Evolutionary conservation across 2,329 filamentous ascomycete genomes (phyloP), one percentile per base, ranked within the genome.

Genomic region (Arachnopeziza araneosa): DNA sequence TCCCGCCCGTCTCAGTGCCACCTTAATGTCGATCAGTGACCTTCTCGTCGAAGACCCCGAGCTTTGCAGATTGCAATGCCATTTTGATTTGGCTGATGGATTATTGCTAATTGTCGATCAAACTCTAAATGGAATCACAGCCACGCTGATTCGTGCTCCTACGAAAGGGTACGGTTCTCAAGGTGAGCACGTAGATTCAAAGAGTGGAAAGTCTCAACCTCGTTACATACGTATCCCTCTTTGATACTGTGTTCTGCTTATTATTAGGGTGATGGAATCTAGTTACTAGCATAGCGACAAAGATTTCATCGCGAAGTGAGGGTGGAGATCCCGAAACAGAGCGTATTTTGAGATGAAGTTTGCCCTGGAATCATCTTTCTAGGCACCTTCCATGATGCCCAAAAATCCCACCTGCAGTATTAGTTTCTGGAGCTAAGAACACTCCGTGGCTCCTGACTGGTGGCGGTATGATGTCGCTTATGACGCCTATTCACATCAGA

Each of bases 401-500:
- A 44, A 19, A 17, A 44, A 14, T 19, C 36, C 6, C 12, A 17
- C 17, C 17, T 19, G 17, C 36, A 30, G 26, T 30, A 12, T 44
- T 44, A 44, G 36, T 44, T 44, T 14, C 5, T 44, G 36, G 36
- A 2, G 36, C 36, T 44, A 44, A 12, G 17, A 19, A 14, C 36
- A 44, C 17, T 44, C 17, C 36, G 36, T 44, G 36, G 36, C 12
- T 44, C 17, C 2, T 44, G 36, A 44, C 12, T 44, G 36, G 36
- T 44, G 36, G 36, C 36, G 36, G 52, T 50, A 60, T 60, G 61
- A 59, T 59, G 57, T 59, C 58, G 59, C 58, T 58, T 56, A 56
- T 59, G 58, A 63, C 56, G 58, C 55, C 58, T 58, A 36, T 19
- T 53, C 60, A 61, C 50, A 56, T 60, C 61, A 63, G 62, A 63